These are phyloP conservation scores for Lenwebbia sp. DNA, from an alignment of 345 rosid genomes.

Conservation along the genomic window DNA sequence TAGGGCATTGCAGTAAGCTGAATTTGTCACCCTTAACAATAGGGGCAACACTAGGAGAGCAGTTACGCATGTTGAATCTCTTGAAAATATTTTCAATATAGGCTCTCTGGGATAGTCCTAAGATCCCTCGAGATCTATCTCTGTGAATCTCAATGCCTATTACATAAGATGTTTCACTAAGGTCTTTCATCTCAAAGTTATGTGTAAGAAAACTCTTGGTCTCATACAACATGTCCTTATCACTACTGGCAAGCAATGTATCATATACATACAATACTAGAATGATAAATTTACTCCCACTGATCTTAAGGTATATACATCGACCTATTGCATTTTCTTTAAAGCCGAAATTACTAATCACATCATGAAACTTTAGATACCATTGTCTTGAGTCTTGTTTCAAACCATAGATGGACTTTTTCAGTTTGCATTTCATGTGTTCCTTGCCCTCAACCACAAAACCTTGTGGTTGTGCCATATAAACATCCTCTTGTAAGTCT, in stretches of 20 bases:
- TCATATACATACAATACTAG: not conserved
- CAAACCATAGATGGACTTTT: not conserved
- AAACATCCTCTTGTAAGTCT: not conserved
- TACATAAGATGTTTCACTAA: not conserved
- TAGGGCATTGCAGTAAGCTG: not conserved
- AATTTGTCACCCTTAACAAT: not conserved
- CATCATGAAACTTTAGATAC: not conserved
- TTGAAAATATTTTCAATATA: not conserved
- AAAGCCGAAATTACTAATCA: not conserved
- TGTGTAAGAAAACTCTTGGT: not conserved
- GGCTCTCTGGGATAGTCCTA: not conserved
- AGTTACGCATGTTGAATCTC: not conserved
- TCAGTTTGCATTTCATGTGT: not conserved
- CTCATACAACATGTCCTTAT: not conserved
- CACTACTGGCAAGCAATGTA: not conserved
- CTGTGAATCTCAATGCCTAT: not conserved
- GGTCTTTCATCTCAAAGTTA: not conserved
- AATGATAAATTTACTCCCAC: not conserved
- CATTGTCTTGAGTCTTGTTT: not conserved
- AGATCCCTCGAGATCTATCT: not conserved
- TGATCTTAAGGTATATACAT: not conserved
- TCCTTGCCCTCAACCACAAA: not conserved
- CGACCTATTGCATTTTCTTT: not conserved
- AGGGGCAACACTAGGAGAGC: not conserved
- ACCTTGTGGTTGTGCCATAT: constrained; percentile 13